Evolutionary conservation across 176 grass and related monocot species (phyloP).

Genomic region (Neostapfia colusana): DNA sequence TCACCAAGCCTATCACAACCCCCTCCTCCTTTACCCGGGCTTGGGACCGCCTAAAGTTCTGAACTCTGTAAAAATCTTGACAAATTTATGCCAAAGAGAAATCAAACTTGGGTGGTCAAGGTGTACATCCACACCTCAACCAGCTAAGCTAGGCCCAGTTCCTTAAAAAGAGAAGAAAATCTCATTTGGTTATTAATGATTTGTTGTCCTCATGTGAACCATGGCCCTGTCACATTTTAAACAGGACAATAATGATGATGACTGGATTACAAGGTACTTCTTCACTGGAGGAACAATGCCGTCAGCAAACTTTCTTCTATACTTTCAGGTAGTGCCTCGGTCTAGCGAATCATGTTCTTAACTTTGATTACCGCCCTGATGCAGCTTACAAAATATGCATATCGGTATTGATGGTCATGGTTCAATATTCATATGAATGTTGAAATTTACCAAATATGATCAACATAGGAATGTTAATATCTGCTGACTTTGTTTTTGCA

Average conservation of each 20-base stretch:
- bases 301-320: slow-evolving; percentile 86
- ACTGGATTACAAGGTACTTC: slow-evolving; percentile 98
- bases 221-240: slow-evolving; percentile 10
- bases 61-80: neutral
- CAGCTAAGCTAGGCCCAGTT: neutral
- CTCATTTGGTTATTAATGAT: neutral
- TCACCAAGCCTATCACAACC: no score
- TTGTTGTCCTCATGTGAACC: neutral
- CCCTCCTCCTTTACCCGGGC: no score
- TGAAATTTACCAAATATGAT: slow-evolving; percentile 5
- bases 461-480: neutral
- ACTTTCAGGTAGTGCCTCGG: slow-evolving; percentile 73
- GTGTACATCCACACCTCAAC: neutral
- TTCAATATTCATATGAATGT: neutral
- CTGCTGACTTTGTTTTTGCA: slow-evolving; percentile 29
- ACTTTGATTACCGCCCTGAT: neutral
- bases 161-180: neutral
- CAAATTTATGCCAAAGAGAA: neutral
- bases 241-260: slow-evolving; percentile 96
- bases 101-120: no score
- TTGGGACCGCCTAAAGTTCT: neutral
- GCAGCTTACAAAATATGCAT: neutral
- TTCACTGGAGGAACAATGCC: slow-evolving; percentile 96
- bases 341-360: neutral
- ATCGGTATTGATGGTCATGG: neutral